Evolutionary conservation across 176 grass and related monocot genomes (phyloP).

Genomic region (Avena eriantha): DNA sequence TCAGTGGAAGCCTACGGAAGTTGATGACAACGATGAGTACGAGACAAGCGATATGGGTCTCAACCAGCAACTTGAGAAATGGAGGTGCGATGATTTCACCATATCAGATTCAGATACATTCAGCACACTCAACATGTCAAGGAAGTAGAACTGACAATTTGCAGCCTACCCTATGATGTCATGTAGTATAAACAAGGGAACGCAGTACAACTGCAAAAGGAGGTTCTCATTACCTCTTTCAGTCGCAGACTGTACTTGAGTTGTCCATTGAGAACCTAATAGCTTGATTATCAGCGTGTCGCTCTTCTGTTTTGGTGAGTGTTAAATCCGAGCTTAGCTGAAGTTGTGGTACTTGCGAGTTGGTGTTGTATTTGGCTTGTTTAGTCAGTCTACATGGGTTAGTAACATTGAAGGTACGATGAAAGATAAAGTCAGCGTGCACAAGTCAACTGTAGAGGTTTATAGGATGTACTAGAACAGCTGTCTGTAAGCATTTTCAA

Average conservation of each 20-base stretch:
- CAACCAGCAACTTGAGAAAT: conserved; percentile 64
- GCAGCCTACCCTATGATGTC: not conserved
- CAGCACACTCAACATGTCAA: conserved; percentile 37
- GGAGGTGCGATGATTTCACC: conserved; percentile 66
- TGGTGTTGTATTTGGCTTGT: conserved; percentile 8
- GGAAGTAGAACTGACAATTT: conserved; percentile 42
- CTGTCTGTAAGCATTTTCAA: not conserved
- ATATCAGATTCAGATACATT: conserved; percentile 62
- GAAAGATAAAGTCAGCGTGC: conserved; percentile 16
- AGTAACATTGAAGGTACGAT: conserved; percentile 10
- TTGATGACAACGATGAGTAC: conserved; percentile 45
- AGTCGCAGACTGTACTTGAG: conserved; percentile 14
- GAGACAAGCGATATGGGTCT: conserved; percentile 56
- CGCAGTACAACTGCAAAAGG: conserved; percentile 15
- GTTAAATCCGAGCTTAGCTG: conserved; percentile 25
- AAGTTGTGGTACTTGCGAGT: conserved; percentile 25
- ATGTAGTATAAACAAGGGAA: conserved; percentile 26
- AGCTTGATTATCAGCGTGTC: conserved; percentile 21
- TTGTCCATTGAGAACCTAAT: conserved; percentile 15
- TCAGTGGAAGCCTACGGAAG: conserved; percentile 66
- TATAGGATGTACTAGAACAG: conserved; percentile 17
- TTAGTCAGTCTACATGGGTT: conserved; percentile 25
- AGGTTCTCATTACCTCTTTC: conserved; percentile 12
- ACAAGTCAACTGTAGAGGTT: not conserved
- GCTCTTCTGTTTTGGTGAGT: conserved; percentile 15